A percentile compares a stretch with the other conserved stretches of the same genome.
These are phyloP conservation scores for Capsicum pubescens DNA, from an alignment of 257 asterid genomes.

Conservation along the genomic window DNA sequence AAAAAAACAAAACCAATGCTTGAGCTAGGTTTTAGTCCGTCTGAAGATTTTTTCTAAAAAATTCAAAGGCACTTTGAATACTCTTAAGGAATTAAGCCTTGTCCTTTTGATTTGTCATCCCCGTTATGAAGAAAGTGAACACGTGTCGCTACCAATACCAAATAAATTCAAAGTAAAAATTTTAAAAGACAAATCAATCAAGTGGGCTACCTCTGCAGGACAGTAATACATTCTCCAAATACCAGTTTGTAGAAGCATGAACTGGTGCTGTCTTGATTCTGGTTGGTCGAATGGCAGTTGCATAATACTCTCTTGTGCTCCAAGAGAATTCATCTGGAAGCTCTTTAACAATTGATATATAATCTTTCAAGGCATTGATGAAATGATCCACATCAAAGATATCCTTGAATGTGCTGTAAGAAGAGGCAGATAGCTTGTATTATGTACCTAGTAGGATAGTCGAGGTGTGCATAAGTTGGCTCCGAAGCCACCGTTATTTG, in stretches of 20 bases:
- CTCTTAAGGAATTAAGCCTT: background rate
- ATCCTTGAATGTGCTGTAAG: constrained; percentile 84
- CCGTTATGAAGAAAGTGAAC: background rate
- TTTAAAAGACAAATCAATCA: background rate
- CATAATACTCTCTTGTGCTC: constrained; percentile 97
- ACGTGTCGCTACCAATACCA: background rate
- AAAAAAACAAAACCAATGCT: background rate
- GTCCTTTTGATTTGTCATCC: background rate
- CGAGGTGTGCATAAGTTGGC: background rate
- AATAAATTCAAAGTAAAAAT: background rate
- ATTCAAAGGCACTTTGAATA: background rate
- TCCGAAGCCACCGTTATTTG: background rate
- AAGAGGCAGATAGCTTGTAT: background rate
- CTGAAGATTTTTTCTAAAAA: background rate
- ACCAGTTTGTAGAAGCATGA: constrained; percentile 97
- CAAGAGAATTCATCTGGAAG: constrained; percentile 82
- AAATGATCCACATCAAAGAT: constrained; percentile 94
- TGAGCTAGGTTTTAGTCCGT: background rate
- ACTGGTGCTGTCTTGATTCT: constrained; percentile 89
- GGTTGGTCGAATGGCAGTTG: constrained; percentile 80
- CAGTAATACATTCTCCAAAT: constrained; percentile 73
- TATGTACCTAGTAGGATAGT: background rate
- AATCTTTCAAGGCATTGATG: constrained; percentile 78
- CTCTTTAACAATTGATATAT: constrained; percentile 76
- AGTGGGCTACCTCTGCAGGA: constrained; percentile 71